Conservation (phyloP, 2,329 filamentous ascomycete genomes). For the Zymoseptoria pseudotritici region DNA sequence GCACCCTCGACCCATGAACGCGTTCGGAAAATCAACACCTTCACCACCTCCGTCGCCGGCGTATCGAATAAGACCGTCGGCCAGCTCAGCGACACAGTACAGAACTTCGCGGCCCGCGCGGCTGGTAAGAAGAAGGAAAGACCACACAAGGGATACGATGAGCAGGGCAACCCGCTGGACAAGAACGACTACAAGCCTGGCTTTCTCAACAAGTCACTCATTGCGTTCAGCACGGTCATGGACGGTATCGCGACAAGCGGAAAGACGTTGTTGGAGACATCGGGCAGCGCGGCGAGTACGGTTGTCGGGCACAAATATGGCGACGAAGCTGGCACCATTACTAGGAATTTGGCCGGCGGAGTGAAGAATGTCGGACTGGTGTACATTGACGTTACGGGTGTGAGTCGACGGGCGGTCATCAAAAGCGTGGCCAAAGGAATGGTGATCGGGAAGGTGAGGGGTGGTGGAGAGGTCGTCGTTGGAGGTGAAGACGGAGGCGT, state of each 20-base stretch:
- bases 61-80: conserved; percentile 82
- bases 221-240: conserved; percentile 89
- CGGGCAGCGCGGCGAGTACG: conserved; percentile 70
- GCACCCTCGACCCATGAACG: conserved; percentile 74
- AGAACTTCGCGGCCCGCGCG: conserved; percentile 77
- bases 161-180: conserved; percentile 55
- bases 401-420: conserved; percentile 79
- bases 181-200: conserved; percentile 70
- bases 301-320: conserved; percentile 90
- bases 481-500: conserved; percentile 55
- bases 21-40: conserved; percentile 81
- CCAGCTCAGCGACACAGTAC: conserved; percentile 72
- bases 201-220: conserved; percentile 88
- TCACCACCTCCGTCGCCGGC: conserved; percentile 70
- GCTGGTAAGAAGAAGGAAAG: conserved; percentile 52
- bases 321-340: conserved; percentile 70
- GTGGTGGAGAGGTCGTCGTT: conserved; percentile 65
- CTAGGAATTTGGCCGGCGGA: conserved; percentile 68
- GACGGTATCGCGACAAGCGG: conserved; percentile 89
- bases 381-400: conserved; percentile 92
- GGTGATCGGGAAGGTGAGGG: conserved; percentile 73
- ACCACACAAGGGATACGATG: conserved; percentile 56
- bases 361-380: conserved; percentile 95
- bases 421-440: conserved; percentile 96
- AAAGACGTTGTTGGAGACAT: conserved; percentile 65